Conservation (phyloP, 2,329 filamentous ascomycete species). For the Dothideomycetes sp. region DNA sequence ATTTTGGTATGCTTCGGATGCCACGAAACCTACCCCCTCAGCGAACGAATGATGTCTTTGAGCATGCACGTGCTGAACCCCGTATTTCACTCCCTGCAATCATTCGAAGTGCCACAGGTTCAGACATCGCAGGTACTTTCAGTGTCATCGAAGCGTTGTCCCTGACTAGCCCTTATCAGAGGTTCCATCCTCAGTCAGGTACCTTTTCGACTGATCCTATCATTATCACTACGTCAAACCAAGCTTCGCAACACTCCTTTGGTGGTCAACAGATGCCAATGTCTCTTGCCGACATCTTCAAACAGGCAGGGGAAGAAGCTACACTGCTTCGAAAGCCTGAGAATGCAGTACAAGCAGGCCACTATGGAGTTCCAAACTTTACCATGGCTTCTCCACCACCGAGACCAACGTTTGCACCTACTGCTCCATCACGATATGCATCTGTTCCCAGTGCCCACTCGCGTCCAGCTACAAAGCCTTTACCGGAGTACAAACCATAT, state of each 20-base stretch:
- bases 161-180: constrained; percentile 31
- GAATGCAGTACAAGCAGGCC: too few species aligned
- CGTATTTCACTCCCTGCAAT: too few species aligned
- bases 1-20: constrained; percentile 4
- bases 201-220: constrained; percentile 36
- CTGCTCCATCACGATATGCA: too few species aligned
- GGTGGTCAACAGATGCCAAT: constrained; percentile 5
- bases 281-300: constrained; percentile 13
- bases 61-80: too few species aligned
- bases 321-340: constrained; percentile 3
- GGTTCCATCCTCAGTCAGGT: constrained; percentile 32
- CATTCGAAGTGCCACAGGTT: too few species aligned
- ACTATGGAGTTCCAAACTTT: too few species aligned
- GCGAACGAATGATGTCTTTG: too few species aligned
- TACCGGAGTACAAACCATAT: constrained; percentile 9
- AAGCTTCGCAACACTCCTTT: neutral
- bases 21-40: too few species aligned
- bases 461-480: constrained; percentile 5
- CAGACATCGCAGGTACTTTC: constrained; percentile 5
- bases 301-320: constrained; percentile 11
- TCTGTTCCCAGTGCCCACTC: too few species aligned
- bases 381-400: too few species aligned
- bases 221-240: constrained; percentile 2
- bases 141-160: constrained; percentile 18
- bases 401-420: too few species aligned